Conservation (phyloP, 805 yeast species). For the Candida peoriensis region DNA sequence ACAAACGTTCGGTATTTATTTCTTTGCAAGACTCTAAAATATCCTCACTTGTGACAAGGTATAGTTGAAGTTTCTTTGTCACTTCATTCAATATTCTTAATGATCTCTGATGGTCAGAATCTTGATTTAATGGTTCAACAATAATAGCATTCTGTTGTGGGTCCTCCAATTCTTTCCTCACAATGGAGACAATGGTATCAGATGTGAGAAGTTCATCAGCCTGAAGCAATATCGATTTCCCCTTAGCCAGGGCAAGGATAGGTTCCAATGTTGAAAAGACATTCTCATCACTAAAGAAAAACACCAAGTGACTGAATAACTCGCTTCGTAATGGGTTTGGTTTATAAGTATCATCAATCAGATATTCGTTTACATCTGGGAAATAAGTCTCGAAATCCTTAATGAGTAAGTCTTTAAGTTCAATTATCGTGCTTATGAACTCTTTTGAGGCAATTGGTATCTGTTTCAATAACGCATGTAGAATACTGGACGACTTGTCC, state of each 20-base stretch:
- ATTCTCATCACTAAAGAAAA: conserved; percentile 23
- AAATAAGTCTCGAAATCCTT: conserved; percentile 17
- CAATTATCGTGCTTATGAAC: conserved; percentile 18
- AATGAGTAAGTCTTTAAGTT: conserved; percentile 10
- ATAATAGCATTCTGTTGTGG: too few species aligned
- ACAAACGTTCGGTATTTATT: conserved; percentile 10
- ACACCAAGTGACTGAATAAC: conserved; percentile 20
- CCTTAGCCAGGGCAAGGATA: too few species aligned
- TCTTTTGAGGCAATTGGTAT: conserved; percentile 26
- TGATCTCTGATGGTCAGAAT: conserved; percentile 2
- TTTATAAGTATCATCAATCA: conserved; percentile 20
- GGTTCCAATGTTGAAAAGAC: too few species aligned
- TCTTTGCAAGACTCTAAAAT: conserved; percentile 22
- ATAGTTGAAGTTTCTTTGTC: conserved; percentile 16
- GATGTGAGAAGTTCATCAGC: conserved; percentile 17
- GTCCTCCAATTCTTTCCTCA: too few species aligned
- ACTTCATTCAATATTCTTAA: conserved; percentile 11
- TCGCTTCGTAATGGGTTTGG: conserved; percentile 20
- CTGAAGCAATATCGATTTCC: too few species aligned
- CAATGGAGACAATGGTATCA: conserved; percentile 20
- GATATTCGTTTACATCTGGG: conserved; percentile 23
- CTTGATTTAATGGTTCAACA: conserved; percentile 21
- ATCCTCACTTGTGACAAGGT: conserved; percentile 23
- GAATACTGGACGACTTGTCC: conserved; percentile 22
- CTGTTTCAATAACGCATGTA: conserved; percentile 27